These are phyloP conservation scores for Carex kokanica DNA, from an alignment of 176 grass and related monocot species.

Conservation along the genomic window DNA sequence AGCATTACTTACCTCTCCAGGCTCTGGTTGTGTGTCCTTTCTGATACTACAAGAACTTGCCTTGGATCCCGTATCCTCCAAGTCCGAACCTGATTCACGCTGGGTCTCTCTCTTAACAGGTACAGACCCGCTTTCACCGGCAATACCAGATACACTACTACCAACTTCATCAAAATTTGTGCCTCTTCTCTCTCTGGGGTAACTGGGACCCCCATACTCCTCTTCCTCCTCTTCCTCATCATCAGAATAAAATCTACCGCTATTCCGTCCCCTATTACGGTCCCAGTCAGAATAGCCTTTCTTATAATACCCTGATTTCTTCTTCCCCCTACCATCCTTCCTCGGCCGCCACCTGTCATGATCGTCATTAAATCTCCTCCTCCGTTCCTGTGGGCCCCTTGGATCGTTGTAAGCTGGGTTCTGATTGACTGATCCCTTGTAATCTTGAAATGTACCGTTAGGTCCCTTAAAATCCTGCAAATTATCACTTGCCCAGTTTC, in stretches of 20 bases:
- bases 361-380: slow-evolving; percentile 49
- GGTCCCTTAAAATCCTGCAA: slow-evolving; percentile 36
- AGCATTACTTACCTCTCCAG: slow-evolving; percentile 29
- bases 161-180: slow-evolving; percentile 54
- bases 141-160: slow-evolving; percentile 61
- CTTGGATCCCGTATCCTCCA: slow-evolving; percentile 82
- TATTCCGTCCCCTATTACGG: slow-evolving; percentile 50
- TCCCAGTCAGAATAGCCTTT: slow-evolving; percentile 56
- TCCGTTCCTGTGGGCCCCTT: slow-evolving; percentile 15
- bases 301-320: slow-evolving; percentile 47
- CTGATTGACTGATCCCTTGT: slow-evolving; percentile 20
- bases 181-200: slow-evolving; percentile 43
- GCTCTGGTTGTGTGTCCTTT: slow-evolving; percentile 32
- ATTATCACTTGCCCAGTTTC: slow-evolving; percentile 23
- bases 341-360: slow-evolving; percentile 26
- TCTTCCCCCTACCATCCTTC: slow-evolving; percentile 56
- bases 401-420: slow-evolving; percentile 20
- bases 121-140: slow-evolving; percentile 36
- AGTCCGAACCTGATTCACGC: slow-evolving; percentile 57
- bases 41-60: slow-evolving; percentile 49
- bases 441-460: slow-evolving; percentile 22
- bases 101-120: slow-evolving; percentile 45
- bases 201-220: slow-evolving; percentile 50
- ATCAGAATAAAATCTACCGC: slow-evolving; percentile 43
- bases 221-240: slow-evolving; percentile 51